Conservation (phyloP, 148 eudicot genomes). For the Simmondsia chinensis region DNA sequence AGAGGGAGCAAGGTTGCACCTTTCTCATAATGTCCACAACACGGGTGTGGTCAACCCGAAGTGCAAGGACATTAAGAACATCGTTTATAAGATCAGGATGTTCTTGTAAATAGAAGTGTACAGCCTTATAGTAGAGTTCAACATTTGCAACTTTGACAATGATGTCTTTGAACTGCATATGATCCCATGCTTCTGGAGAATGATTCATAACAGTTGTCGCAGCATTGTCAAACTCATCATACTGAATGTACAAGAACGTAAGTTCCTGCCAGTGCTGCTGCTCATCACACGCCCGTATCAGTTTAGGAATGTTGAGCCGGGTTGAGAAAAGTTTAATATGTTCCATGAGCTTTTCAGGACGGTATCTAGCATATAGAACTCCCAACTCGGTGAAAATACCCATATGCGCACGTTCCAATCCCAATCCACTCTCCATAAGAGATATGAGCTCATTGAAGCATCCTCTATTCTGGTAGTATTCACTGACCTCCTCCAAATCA, state of each 20-base stretch:
- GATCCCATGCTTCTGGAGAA: slow-evolving; percentile 47
- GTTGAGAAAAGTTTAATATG: slow-evolving; percentile 89
- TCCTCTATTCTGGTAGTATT: slow-evolving; percentile 94
- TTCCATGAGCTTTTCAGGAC: slow-evolving; percentile 96
- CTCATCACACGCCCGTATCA: slow-evolving; percentile 92
- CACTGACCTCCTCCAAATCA: slow-evolving; percentile 96
- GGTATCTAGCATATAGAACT: slow-evolving; percentile 92
- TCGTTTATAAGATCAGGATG: slow-evolving; percentile 98
- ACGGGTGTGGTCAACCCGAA: slow-evolving; percentile 90
- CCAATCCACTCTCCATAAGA: slow-evolving; percentile 96
- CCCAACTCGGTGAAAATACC: slow-evolving; percentile 96
- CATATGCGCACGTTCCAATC: slow-evolving; percentile 98
- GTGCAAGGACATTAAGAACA: slow-evolving; percentile 87
- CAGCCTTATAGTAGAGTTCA: slow-evolving; percentile 94
- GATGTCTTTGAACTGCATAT: slow-evolving; percentile 51
- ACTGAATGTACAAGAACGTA: slow-evolving; percentile 79
- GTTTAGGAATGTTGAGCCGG: slow-evolving; percentile 92
- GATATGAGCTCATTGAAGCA: slow-evolving; percentile 94
- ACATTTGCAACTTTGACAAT: slow-evolving; percentile 91
- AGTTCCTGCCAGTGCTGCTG: slow-evolving; percentile 98
- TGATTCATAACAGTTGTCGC: slow-evolving; percentile 45
- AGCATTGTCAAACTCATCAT: slow-evolving; percentile 84
- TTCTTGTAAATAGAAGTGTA: slow-evolving; percentile 91
- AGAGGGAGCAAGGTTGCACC: no score
- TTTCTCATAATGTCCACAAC: slow-evolving; percentile 97